A percentile compares a stretch with the other conserved stretches of the same genome.
These are phyloP conservation scores for Amaranthus cruentus DNA, from an alignment of 148 eudicot species.

Conservation along the genomic window DNA sequence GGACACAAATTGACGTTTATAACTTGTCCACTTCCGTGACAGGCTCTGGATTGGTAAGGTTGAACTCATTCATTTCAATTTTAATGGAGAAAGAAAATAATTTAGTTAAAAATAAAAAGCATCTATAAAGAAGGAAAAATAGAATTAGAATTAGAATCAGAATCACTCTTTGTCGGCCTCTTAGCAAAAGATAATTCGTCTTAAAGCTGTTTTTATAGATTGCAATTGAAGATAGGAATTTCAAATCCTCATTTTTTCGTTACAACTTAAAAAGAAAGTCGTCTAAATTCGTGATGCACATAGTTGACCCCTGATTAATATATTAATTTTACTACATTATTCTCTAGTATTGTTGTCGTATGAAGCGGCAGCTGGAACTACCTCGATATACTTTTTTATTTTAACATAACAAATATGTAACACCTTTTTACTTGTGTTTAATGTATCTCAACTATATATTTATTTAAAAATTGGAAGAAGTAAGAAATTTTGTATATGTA, in stretches of 20 bases:
- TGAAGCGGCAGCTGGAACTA: conserved; percentile 23
- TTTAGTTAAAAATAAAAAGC: conserved; percentile 9
- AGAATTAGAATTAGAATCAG: conserved; percentile 35
- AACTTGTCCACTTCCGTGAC: too few species aligned
- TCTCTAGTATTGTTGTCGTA: conserved; percentile 16
- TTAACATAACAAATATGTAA: too few species aligned
- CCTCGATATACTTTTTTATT: neutral
- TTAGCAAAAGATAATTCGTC: conserved; percentile 33
- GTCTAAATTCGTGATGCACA: neutral
- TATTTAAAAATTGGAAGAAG: too few species aligned
- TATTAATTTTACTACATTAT: neutral
- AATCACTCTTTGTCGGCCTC: conserved; percentile 64
- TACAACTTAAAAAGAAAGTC: neutral
- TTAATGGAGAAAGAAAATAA: too few species aligned
- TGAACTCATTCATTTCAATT: too few species aligned
- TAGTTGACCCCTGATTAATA: conserved; percentile 15
- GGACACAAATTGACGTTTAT: too few species aligned
- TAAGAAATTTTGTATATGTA: too few species aligned
- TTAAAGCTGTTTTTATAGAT: conserved; percentile 31
- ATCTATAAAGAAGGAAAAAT: conserved; percentile 16
- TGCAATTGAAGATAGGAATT: conserved; percentile 42
- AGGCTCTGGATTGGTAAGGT: too few species aligned
- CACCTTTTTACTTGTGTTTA: too few species aligned
- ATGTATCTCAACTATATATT: too few species aligned
- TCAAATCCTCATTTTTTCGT: conserved; percentile 17